A percentile compares a stretch with the other conserved stretches of the same genome.
phyloP scores from a whole-genome alignment of 306 rosid genomes.

The Pterocarpus macrocarpus region DNA sequence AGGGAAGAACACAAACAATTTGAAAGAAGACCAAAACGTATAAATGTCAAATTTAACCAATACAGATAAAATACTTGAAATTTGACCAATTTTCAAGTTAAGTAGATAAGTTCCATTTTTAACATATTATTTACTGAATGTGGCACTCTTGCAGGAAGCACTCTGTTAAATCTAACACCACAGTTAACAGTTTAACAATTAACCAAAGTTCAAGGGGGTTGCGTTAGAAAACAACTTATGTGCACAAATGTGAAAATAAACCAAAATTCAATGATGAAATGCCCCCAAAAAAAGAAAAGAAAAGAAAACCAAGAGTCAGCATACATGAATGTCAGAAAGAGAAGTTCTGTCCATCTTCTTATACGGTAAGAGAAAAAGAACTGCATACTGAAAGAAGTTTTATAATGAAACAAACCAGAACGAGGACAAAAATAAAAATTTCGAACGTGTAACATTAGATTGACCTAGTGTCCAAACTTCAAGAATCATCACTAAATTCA shows the following conservation, averaged over 20 bases:
- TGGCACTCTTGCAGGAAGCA: not conserved
- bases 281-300: no score
- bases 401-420: not conserved
- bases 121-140: not conserved
- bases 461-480: not conserved
- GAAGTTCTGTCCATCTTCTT: no score
- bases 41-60: not conserved
- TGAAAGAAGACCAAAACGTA: not conserved
- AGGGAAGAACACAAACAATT: not conserved
- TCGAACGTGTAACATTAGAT: not conserved
- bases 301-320: not conserved
- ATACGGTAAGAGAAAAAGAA: no score
- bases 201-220: not conserved
- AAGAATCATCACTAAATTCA: slow-evolving; percentile 25
- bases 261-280: no score
- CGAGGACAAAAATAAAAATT: not conserved
- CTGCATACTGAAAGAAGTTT: not conserved
- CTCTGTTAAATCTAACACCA: not conserved
- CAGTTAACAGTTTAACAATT: not conserved
- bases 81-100: not conserved
- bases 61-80: not conserved
- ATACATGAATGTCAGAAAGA: no score
- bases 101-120: not conserved
- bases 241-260: no score
- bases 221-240: no score